phyloP scores from a whole-genome alignment of 2,329 filamentous ascomycete species.

The Aspergillus spinulosporus region DNA sequence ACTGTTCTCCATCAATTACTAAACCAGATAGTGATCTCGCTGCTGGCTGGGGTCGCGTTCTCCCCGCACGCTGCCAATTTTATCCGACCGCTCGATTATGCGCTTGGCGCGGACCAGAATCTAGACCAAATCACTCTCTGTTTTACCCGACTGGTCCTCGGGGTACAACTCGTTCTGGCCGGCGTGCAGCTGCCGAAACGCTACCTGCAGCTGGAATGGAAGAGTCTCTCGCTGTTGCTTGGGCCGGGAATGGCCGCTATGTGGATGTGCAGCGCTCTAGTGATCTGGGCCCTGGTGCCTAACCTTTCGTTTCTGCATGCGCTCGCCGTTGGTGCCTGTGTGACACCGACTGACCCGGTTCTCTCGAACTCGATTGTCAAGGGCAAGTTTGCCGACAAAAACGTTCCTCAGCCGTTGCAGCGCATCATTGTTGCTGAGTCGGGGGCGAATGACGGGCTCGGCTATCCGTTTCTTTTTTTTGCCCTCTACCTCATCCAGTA shows the following conservation, averaged over 20 bases:
- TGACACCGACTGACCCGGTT: slow-evolving; percentile 90
- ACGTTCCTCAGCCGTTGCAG: slow-evolving; percentile 78
- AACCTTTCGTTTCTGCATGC: slow-evolving; percentile 73
- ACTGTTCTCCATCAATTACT: not conserved
- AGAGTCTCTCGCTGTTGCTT: slow-evolving; percentile 69
- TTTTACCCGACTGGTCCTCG: slow-evolving; percentile 83
- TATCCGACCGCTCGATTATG: slow-evolving; percentile 74
- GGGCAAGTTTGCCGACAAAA: slow-evolving; percentile 88
- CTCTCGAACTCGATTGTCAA: slow-evolving; percentile 89
- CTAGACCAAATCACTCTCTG: slow-evolving; percentile 75
- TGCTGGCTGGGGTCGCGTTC: slow-evolving; percentile 75
- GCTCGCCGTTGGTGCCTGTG: slow-evolving; percentile 75
- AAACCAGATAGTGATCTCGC: slow-evolving; percentile 68
- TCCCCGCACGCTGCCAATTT: slow-evolving; percentile 76
- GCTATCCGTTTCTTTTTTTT: slow-evolving; percentile 85
- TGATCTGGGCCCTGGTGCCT: slow-evolving; percentile 76
- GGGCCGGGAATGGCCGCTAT: slow-evolving; percentile 82
- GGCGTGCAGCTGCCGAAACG: slow-evolving; percentile 83
- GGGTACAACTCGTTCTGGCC: slow-evolving; percentile 84
- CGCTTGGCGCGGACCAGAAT: slow-evolving; percentile 55
- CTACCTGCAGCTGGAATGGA: slow-evolving; percentile 79
- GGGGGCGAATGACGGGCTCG: slow-evolving; percentile 84
- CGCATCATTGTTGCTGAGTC: slow-evolving; percentile 79
- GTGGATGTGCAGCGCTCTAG: slow-evolving; percentile 79
- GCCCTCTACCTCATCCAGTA: slow-evolving; percentile 83